phyloP scores from a whole-genome alignment of 495 filamentous ascomycete genomes.

The Collariella sp. region DNA sequence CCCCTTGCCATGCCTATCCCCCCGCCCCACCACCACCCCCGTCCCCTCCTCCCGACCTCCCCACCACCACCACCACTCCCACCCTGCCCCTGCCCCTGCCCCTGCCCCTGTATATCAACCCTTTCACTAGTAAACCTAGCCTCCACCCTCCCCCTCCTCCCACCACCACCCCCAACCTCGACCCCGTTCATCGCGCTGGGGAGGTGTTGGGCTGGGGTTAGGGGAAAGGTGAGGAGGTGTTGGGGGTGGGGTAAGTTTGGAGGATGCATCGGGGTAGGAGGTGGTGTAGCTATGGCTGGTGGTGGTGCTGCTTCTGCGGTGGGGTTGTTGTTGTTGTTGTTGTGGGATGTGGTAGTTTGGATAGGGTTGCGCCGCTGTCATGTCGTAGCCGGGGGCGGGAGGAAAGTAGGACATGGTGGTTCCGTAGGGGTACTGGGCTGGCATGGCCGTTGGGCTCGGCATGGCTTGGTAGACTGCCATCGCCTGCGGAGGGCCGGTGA shows the following conservation, averaged over 20 bases:
- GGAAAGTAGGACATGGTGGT: background rate
- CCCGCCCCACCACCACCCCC: no score
- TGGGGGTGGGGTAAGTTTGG: background rate
- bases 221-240: background rate
- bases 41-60: background rate
- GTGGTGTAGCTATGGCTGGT: background rate
- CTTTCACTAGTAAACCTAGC: background rate
- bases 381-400: background rate
- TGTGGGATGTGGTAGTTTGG: background rate
- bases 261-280: background rate
- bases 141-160: background rate
- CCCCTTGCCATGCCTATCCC: no score
- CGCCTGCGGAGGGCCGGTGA: background rate
- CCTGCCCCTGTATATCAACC: background rate
- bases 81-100: background rate
- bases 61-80: background rate
- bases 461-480: background rate
- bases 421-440: background rate
- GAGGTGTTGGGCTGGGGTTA: background rate
- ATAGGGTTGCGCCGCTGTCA: background rate
- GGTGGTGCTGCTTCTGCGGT: no score
- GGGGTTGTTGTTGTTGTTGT: no score
- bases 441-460: background rate
- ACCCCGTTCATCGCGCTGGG: slow-evolving; percentile 2
- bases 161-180: background rate